Base-by-base conservation (phyloP, 2,329 filamentous ascomycete species). In the Xylaria digitata region DNA sequence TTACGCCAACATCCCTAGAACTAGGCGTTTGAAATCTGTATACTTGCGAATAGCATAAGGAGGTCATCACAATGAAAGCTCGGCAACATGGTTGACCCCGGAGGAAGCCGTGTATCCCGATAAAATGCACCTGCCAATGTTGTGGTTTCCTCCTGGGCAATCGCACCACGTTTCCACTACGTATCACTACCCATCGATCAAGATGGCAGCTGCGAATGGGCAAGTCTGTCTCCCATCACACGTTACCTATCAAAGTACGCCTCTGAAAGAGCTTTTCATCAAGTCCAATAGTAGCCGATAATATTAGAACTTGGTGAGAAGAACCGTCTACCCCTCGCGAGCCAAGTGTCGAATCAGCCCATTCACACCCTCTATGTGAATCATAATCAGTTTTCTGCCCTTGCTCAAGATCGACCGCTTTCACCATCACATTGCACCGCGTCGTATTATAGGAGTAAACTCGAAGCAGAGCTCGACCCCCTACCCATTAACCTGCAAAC, bases 351-450 rank as follows among this genome's bases (percentile, higher is more conserved):
- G 13, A 56, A 37, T 15, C 3, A 11, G 3, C 43, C 34, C 19
- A 42, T 54, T 6, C 42, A 17, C 15, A 32, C 48, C 23, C 23
- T 42, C 21, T 23, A n/a, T 3, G 26, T 54, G 1, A 37, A 37
- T 48, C 21, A 52, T 34, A 26, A 40, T 56, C 21, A 21, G 32
- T 3, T 48, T 48, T 60, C 62, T 53, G 40, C 23, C n/a, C 19
- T 49, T 40, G 8, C 26, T 17, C 21, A n/a, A 53, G 11, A 42
- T 37, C 50, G 23, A 37, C 32, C 37, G 48, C 32, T 6, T 15
- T 53, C 53, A 40, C 30, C 19, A 53, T 56, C 26, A 26, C 6
- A 13, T 37, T 13, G 34, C 11, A 37, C 11, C 55, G 45, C 60
- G 61, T 53, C 19, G 17, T 21, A 11, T 8, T 19, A 52, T 9